These are phyloP conservation scores for Gracilaria domingensis DNA, from an alignment of 23 red algal species.

Conservation along the genomic window DNA sequence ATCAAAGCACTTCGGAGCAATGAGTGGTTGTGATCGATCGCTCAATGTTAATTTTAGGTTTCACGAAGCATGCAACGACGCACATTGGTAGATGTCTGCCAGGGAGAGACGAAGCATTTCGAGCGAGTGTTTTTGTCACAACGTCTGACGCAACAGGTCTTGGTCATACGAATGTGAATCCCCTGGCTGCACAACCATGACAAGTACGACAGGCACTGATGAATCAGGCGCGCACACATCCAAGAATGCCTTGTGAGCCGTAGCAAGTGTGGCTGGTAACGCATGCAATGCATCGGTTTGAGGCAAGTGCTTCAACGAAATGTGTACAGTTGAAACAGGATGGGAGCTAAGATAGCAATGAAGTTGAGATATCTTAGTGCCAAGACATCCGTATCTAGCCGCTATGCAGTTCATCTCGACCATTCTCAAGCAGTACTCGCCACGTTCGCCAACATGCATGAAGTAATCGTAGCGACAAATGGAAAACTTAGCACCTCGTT, in stretches of 20 bases:
- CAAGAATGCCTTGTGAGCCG: too few relatives aligned
- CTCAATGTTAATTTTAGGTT: too few relatives aligned
- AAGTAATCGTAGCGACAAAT: slow-evolving; percentile 94
- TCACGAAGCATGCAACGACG: slow-evolving; percentile 1
- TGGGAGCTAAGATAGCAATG: slow-evolving; percentile 64
- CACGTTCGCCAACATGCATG: slow-evolving; percentile 26
- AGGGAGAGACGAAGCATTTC: slow-evolving; percentile 76
- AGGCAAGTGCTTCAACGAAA: background rate
- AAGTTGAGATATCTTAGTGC: slow-evolving; percentile 37
- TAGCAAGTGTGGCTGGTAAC: slow-evolving; percentile 51
- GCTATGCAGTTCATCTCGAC: slow-evolving; percentile 98
- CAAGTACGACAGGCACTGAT: slow-evolving; percentile 21
- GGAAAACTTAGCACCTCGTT: slow-evolving; percentile 31
- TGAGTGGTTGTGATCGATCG: too few relatives aligned
- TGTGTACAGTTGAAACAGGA: background rate
- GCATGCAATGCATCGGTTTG: slow-evolving; percentile 35
- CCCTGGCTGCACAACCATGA: slow-evolving; percentile 89
- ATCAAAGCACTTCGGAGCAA: too few relatives aligned
- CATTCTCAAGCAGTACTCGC: slow-evolving; percentile 43
- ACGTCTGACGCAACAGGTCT: slow-evolving; percentile 58
- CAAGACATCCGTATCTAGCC: slow-evolving; percentile 82
- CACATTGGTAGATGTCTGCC: slow-evolving; percentile 36
- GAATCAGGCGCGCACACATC: too few relatives aligned
- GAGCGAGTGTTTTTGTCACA: slow-evolving; percentile 70
- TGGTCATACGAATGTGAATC: slow-evolving; percentile 93